A percentile compares a stretch with the other conserved stretches of the same genome.
phyloP scores from a whole-genome alignment of 805 yeast species.

The Candida qinlingensis region DNA sequence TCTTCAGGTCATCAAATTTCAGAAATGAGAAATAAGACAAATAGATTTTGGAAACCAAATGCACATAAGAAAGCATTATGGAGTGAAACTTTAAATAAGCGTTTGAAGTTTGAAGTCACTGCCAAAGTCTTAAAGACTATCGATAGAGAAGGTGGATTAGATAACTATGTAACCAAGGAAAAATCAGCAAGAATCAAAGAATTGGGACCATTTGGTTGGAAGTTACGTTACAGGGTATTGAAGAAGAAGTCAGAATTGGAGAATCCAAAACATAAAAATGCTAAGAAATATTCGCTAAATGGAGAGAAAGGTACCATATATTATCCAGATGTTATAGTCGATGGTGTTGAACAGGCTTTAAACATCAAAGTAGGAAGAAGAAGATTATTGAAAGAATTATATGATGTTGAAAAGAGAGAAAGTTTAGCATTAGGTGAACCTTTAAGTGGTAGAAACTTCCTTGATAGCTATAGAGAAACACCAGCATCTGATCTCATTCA shows the following conservation, averaged over 20 bases:
- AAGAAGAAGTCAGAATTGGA: constrained; percentile 35
- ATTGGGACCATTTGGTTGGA: constrained; percentile 91
- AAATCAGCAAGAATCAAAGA: constrained; percentile 88
- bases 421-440: constrained; percentile 37
- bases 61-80: constrained; percentile 70
- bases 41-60: constrained; percentile 80
- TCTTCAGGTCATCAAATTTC: constrained; percentile 74
- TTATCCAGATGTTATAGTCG: constrained; percentile 35
- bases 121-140: constrained; percentile 82
- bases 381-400: constrained; percentile 50
- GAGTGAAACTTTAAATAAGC: constrained; percentile 68
- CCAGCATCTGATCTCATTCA: constrained; percentile 44
- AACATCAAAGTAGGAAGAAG: constrained; percentile 61
- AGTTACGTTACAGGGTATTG: constrained; percentile 70
- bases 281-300: constrained; percentile 28
- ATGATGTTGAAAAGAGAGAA: constrained; percentile 43
- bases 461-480: constrained; percentile 32
- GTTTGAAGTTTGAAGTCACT: constrained; percentile 55
- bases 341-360: constrained; percentile 36
- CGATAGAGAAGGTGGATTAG: constrained; percentile 92
- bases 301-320: constrained; percentile 39
- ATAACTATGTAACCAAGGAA: constrained; percentile 80
- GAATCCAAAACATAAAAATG: constrained; percentile 34
- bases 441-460: constrained; percentile 44
- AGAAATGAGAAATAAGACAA: constrained; percentile 66